A percentile compares a stretch with the other conserved stretches of the same genome.
Evolutionary conservation across 331 rosid species (phyloP).

Genomic region (Malus hybrid): DNA sequence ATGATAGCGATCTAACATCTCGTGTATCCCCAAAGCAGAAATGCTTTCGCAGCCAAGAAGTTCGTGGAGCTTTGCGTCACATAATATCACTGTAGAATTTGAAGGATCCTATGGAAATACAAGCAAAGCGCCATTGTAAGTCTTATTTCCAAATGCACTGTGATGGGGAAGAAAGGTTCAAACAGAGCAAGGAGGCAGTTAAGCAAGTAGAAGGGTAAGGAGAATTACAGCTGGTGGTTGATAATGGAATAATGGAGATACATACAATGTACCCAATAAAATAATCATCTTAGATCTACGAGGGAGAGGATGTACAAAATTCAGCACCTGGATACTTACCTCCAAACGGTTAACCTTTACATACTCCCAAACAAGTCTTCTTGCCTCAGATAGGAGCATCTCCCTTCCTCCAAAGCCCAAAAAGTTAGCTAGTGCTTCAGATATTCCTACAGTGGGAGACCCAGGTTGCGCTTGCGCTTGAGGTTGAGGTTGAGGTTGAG

Average conservation of each 20-base stretch:
- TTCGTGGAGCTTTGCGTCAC: conserved; percentile 66
- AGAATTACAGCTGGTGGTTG: background rate
- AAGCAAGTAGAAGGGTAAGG: background rate
- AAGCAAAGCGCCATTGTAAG: background rate
- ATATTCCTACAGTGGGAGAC: conserved; percentile 42
- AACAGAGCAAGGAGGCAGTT: background rate
- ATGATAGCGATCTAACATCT: conserved; percentile 56
- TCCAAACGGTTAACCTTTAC: conserved; percentile 56
- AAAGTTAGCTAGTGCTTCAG: conserved; percentile 71
- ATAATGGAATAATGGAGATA: conserved; percentile 6
- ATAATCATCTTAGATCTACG: background rate
- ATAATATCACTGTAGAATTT: conserved; percentile 57
- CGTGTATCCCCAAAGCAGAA: conserved; percentile 58
- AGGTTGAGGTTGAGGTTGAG: conserved; percentile 15
- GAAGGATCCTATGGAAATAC: conserved; percentile 46
- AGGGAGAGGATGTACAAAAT: background rate
- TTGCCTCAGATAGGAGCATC: conserved; percentile 58
- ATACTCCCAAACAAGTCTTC: conserved; percentile 68
- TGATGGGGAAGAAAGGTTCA: background rate
- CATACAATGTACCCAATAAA: background rate
- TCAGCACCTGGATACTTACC: conserved; percentile 30
- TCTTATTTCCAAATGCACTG: background rate
- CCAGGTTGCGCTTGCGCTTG: background rate
- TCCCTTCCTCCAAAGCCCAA: conserved; percentile 55
- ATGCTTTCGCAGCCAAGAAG: conserved; percentile 73